phyloP scores from a whole-genome alignment of 2,329 filamentous ascomycete species.

The Fusarium xyrophilum region DNA sequence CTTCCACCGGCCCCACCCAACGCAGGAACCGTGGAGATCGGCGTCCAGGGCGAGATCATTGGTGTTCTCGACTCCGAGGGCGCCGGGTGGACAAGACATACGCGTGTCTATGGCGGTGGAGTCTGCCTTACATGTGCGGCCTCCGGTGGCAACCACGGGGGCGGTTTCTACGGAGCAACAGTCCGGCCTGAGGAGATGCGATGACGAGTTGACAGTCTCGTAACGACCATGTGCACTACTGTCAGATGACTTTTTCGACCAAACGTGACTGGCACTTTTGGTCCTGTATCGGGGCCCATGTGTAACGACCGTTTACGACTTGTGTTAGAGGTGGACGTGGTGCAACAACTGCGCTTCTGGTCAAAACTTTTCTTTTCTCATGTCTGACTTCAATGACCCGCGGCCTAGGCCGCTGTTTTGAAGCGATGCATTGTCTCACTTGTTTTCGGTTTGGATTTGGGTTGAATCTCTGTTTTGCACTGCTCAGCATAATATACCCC shows the following conservation, averaged over 20 bases:
- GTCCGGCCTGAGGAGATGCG: conserved; percentile 61
- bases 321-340: conserved; percentile 33
- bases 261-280: conserved; percentile 6
- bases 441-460: neutral
- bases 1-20: conserved; percentile 56
- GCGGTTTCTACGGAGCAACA: conserved; percentile 61
- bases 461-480: conserved; percentile 9
- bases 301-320: conserved; percentile 37
- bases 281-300: conserved; percentile 9
- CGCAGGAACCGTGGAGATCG: conserved; percentile 45
- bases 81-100: conserved; percentile 63
- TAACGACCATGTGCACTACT: conserved; percentile 1
- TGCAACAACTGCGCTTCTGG: conserved; percentile 26
- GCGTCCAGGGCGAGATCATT: conserved; percentile 59
- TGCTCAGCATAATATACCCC: conserved; percentile 34
- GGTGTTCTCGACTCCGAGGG: conserved; percentile 56
- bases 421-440: conserved; percentile 8
- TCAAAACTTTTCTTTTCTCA: conserved; percentile 14
- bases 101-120: conserved; percentile 65
- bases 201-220: conserved; percentile 34
- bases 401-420: conserved; percentile 2
- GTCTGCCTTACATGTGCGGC: conserved; percentile 63
- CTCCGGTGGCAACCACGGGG: conserved; percentile 52
- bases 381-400: conserved; percentile 12
- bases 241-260: conserved; percentile 8